These are phyloP conservation scores for Backusella psychrophila DNA, from an alignment of 192 early-diverging fungal genomes.

Conservation along the genomic window DNA sequence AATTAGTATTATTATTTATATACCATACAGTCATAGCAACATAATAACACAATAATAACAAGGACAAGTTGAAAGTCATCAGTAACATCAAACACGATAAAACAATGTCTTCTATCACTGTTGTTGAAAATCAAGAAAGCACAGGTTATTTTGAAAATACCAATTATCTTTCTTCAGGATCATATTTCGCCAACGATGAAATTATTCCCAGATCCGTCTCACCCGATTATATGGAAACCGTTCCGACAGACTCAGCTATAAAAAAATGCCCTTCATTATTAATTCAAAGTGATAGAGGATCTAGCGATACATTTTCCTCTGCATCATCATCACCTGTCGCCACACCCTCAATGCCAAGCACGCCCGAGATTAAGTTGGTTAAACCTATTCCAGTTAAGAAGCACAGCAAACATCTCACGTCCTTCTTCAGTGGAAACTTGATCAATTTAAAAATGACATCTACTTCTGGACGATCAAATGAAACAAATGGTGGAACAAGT, in stretches of 20 bases:
- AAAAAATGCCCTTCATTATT: background rate
- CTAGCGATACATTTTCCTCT: constrained; percentile 7
- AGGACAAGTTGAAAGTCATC: background rate
- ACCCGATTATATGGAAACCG: background rate
- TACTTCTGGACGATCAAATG: background rate
- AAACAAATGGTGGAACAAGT: background rate
- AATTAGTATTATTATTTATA: background rate
- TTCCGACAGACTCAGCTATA: background rate
- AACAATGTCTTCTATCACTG: background rate
- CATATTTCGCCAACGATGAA: background rate
- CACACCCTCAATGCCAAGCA: background rate
- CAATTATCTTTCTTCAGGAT: background rate
- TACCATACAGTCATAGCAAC: background rate
- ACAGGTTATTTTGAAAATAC: background rate
- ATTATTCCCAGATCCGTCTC: constrained; percentile 7
- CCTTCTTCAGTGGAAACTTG: background rate
- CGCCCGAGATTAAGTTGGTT: background rate
- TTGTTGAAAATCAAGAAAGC: background rate
- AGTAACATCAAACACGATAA: background rate
- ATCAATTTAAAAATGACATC: constrained; percentile 9
- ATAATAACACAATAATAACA: background rate
- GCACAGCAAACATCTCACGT: background rate
- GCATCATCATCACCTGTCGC: background rate
- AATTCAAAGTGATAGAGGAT: constrained; percentile 1
- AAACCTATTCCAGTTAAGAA: constrained; percentile 8